phyloP scores from a whole-genome alignment of 2,329 filamentous ascomycete species.

The Apiospora marii region DNA sequence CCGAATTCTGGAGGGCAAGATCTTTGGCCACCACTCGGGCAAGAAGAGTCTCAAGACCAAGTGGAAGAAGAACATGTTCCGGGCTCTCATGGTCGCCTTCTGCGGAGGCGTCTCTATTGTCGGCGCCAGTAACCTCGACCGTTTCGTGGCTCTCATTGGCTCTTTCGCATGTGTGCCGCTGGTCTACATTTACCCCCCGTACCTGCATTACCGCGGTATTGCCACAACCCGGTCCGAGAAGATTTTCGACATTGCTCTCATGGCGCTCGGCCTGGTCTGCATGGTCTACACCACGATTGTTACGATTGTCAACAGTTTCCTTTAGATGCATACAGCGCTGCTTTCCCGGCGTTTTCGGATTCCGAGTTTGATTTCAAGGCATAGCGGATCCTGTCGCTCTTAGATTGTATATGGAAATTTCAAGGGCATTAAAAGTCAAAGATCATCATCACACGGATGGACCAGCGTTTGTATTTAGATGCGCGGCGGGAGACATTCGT shows the following conservation, averaged over 20 bases:
- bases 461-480: neutral
- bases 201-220: slow-evolving; percentile 72
- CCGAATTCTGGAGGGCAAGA: slow-evolving; percentile 72
- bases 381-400: slow-evolving; percentile 13
- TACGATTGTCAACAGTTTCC: slow-evolving; percentile 58
- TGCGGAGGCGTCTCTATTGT: slow-evolving; percentile 69
- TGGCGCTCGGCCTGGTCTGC: slow-evolving; percentile 67
- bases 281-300: slow-evolving; percentile 77
- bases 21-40: slow-evolving; percentile 74
- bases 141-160: slow-evolving; percentile 78
- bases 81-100: slow-evolving; percentile 62
- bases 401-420: slow-evolving; percentile 8
- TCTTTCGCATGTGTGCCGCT: slow-evolving; percentile 77
- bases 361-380: neutral
- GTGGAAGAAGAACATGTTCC: slow-evolving; percentile 78
- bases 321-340: slow-evolving; percentile 28
- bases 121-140: slow-evolving; percentile 74
- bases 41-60: slow-evolving; percentile 71
- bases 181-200: slow-evolving; percentile 80
- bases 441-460: neutral
- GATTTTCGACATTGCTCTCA: slow-evolving; percentile 66
- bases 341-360: slow-evolving; percentile 12
- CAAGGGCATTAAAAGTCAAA: neutral
- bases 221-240: slow-evolving; percentile 65
- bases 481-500: neutral